Percentiles rank a stretch among this genome's conserved stretches.
phyloP scores from a whole-genome alignment of 1,139 yeast species.

The Candida sanyaensis region DNA sequence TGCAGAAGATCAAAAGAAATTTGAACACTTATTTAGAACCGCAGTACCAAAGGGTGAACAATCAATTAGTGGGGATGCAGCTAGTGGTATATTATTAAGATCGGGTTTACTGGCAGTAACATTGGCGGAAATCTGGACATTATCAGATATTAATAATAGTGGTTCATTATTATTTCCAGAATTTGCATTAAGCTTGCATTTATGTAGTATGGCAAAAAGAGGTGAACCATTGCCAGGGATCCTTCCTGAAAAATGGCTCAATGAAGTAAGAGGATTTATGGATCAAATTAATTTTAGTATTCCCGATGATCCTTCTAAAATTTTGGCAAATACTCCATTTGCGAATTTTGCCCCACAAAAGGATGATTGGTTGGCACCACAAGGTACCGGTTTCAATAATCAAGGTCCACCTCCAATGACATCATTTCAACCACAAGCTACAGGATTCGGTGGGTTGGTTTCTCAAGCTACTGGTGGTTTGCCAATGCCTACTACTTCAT shows the following conservation, averaged over 20 bases:
- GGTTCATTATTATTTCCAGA: constrained; percentile 91
- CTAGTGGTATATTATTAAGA: constrained; percentile 76
- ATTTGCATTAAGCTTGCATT: constrained; percentile 88
- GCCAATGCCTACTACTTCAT: constrained; percentile 27
- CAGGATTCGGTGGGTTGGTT: constrained; percentile 11
- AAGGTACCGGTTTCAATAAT: constrained; percentile 17
- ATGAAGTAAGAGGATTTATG: constrained; percentile 85
- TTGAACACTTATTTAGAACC: constrained; percentile 77
- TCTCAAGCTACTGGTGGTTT: constrained; percentile 4
- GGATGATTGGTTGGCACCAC: constrained; percentile 23
- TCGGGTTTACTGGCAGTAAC: constrained; percentile 77
- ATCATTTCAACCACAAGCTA: constrained; percentile 20
- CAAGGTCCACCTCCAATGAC: constrained; percentile 13
- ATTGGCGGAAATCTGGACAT: constrained; percentile 86
- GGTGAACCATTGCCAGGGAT: constrained; percentile 77
- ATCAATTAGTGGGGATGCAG: constrained; percentile 75
- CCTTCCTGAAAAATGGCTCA: constrained; percentile 70
- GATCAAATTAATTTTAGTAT: constrained; percentile 83
- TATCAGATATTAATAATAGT: constrained; percentile 84
- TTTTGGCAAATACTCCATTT: constrained; percentile 50
- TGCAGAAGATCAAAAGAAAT: constrained; percentile 81
- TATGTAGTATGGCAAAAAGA: constrained; percentile 75
- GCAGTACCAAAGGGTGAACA: constrained; percentile 78
- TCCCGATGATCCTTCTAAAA: constrained; percentile 56
- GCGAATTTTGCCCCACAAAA: constrained; percentile 28